Evolutionary conservation across 371 early-diverging fungal genomes (phyloP).

Genomic region (Saksenaea vasiformis): DNA sequence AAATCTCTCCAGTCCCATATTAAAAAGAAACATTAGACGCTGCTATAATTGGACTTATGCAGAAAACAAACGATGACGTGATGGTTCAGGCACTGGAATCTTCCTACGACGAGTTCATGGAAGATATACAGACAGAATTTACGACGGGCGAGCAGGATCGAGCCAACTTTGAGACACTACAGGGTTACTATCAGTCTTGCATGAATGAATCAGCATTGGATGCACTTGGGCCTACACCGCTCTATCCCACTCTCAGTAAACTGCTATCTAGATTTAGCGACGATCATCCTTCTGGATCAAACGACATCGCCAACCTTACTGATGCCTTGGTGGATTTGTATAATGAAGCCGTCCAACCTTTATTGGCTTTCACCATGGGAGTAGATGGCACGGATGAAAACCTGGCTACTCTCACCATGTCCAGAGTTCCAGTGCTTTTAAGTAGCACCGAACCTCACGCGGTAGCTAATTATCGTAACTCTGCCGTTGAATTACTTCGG

Average conservation of each 20-base stretch:
- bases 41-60: conserved; percentile 29
- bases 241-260: conserved; percentile 33
- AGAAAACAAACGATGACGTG: conserved; percentile 27
- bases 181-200: conserved; percentile 51
- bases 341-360: conserved; percentile 7
- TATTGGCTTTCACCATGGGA: conserved; percentile 40
- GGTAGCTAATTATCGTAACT: conserved; percentile 33
- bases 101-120: conserved; percentile 20
- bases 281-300: neutral
- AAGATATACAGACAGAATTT: conserved; percentile 7
- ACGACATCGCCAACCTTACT: neutral
- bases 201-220: conserved; percentile 45
- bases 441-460: conserved; percentile 39
- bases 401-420: too few relatives aligned
- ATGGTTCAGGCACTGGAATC: conserved; percentile 24
- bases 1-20: neutral
- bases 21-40: conserved; percentile 13
- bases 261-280: conserved; percentile 8
- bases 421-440: too few relatives aligned
- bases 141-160: conserved; percentile 16
- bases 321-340: conserved; percentile 12
- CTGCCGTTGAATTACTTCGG: conserved; percentile 24
- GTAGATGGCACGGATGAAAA: too few relatives aligned
- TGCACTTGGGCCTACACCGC: conserved; percentile 48
- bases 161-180: conserved; percentile 44